Percentiles rank a stretch among this genome's conserved stretches.
These are phyloP conservation scores for Chenopodium suecicum DNA, from an alignment of 148 eudicot genomes.

Conservation along the genomic window DNA sequence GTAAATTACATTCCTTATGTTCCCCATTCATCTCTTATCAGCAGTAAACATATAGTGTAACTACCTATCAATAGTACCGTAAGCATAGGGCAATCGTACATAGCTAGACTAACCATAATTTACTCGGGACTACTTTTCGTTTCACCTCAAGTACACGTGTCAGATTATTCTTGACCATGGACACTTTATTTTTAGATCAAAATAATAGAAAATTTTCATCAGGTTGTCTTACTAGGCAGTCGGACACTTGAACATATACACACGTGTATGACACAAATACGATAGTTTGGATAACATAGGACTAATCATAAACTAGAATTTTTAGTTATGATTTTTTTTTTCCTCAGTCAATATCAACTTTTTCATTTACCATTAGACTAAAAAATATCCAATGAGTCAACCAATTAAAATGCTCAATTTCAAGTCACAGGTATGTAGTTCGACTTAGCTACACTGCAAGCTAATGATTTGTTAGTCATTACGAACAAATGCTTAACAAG, in stretches of 20 bases:
- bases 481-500: not conserved
- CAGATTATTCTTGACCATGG: not conserved
- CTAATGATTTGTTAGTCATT: not conserved
- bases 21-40: not conserved
- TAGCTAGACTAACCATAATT: too few species aligned
- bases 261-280: too few species aligned
- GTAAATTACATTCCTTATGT: not conserved
- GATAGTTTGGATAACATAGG: too few species aligned
- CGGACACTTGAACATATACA: too few species aligned
- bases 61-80: not conserved
- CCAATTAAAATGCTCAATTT: not conserved
- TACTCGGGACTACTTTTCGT: not conserved
- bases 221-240: not conserved
- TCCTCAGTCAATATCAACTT: not conserved
- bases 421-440: not conserved
- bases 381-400: not conserved
- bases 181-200: not conserved
- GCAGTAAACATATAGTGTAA: not conserved
- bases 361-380: not conserved
- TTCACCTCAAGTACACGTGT: not conserved
- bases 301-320: not conserved
- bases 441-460: not conserved
- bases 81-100: not conserved
- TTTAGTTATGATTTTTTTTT: not conserved
- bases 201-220: not conserved